Conservation (phyloP, 2,329 filamentous ascomycete genomes). For the Fusarium nematophilum region DNA sequence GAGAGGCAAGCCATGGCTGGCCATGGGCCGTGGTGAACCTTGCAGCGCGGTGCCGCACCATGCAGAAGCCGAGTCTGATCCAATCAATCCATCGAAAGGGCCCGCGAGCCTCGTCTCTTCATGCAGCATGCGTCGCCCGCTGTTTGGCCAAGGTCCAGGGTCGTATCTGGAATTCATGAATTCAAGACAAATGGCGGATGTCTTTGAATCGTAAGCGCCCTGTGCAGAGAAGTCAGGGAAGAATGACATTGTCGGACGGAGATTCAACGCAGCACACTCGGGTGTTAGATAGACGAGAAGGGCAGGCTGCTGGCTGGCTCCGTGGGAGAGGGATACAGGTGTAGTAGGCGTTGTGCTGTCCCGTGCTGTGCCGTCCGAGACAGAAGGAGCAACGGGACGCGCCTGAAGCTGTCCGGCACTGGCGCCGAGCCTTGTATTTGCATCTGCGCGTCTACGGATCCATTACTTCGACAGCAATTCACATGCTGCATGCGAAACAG, state of each 20-base stretch:
- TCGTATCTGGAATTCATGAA: conserved; percentile 7
- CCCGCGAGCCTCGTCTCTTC: conserved; percentile 9
- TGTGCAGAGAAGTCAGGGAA: conserved; percentile 17
- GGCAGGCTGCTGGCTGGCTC: conserved; percentile 19
- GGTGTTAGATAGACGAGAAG: conserved; percentile 29
- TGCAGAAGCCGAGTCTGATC: conserved; percentile 37
- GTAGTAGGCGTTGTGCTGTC: neutral
- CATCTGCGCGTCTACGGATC: conserved; percentile 18
- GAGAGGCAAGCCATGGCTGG: neutral
- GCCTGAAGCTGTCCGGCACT: neutral
- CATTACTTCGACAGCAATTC: conserved; percentile 4
- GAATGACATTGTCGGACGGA: conserved; percentile 8
- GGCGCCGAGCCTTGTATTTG: conserved; percentile 26
- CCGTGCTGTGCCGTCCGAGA: conserved; percentile 3
- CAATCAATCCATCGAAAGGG: conserved; percentile 29
- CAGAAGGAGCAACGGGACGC: neutral
- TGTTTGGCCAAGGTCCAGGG: conserved; percentile 30
- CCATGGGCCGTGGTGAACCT: conserved; percentile 25
- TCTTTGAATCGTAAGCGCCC: conserved; percentile 26
- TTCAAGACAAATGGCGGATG: conserved; percentile 22
- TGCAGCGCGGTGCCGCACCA: conserved; percentile 37
- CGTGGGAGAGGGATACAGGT: neutral
- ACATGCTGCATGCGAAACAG: neutral
- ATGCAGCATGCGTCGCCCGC: conserved; percentile 2
- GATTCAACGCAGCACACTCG: neutral